Conservation (phyloP, 257 asterid genomes). For the Pogostemon cablin region DNA sequence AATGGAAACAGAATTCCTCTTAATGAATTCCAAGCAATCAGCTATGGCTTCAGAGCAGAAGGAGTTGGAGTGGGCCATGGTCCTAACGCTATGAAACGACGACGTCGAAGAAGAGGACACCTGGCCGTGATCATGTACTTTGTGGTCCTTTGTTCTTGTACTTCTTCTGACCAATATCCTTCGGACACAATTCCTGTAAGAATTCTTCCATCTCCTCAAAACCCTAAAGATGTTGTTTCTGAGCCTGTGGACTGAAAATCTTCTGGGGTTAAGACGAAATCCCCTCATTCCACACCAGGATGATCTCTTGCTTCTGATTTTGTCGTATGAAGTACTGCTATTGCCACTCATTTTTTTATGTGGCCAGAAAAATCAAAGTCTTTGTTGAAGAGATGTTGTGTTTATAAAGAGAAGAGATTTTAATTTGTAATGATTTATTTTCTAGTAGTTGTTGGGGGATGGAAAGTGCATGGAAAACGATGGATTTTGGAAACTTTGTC, state of each 20-base stretch:
- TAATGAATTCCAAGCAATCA: slow-evolving; percentile 46
- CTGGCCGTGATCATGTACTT: background rate
- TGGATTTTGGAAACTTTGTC: slow-evolving; percentile 28
- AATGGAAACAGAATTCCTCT: slow-evolving; percentile 44
- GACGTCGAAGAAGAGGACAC: slow-evolving; percentile 15
- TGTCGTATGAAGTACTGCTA: slow-evolving; percentile 6
- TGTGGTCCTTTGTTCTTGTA: background rate
- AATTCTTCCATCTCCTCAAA: slow-evolving; percentile 35
- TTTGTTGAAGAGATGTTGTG: background rate
- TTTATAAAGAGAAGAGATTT: background rate
- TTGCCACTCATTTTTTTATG: slow-evolving; percentile 5
- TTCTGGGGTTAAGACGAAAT: slow-evolving; percentile 35
- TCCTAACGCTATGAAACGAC: background rate
- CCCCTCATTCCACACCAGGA: slow-evolving; percentile 32
- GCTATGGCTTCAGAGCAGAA: slow-evolving; percentile 52
- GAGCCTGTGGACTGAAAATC: slow-evolving; percentile 41
- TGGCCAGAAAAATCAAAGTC: slow-evolving; percentile 11
- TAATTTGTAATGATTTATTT: slow-evolving; percentile 25
- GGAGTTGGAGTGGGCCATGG: slow-evolving; percentile 41
- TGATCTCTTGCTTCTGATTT: slow-evolving; percentile 28
- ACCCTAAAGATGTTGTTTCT: slow-evolving; percentile 33
- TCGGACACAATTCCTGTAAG: slow-evolving; percentile 30
- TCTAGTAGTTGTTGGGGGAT: slow-evolving; percentile 22
- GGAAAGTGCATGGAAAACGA: slow-evolving; percentile 46
- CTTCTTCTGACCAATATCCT: slow-evolving; percentile 12